Evolutionary conservation across 345 rosid genomes (phyloP).

Genomic region (Gossypium arboreum): DNA sequence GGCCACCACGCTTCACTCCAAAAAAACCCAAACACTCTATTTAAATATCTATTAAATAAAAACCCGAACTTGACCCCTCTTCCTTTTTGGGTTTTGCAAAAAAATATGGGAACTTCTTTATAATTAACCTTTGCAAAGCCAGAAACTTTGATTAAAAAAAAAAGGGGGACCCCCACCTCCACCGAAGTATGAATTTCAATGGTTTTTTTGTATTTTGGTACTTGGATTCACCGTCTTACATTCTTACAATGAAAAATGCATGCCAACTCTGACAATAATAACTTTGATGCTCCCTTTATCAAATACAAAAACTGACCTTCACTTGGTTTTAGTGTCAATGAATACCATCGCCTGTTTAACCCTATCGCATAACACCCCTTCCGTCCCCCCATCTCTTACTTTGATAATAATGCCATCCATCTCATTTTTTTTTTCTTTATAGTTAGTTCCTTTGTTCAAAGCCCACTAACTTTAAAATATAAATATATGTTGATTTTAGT

Average conservation of each 20-base stretch:
- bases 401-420: too few species aligned
- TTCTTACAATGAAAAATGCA: slow-evolving; percentile 18
- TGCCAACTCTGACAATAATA: slow-evolving; percentile 37
- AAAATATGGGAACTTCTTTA: not conserved
- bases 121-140: slow-evolving; percentile 1
- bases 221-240: slow-evolving; percentile 11
- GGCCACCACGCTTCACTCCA: not conserved
- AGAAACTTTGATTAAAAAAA: not conserved
- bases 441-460: too few species aligned
- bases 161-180: slow-evolving; percentile 14
- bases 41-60: not conserved
- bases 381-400: not conserved
- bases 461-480: too few species aligned
- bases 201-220: not conserved
- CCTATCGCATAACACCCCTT: too few species aligned
- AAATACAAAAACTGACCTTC: slow-evolving; percentile 24
- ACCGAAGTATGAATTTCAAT: not conserved
- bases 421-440: too few species aligned
- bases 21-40: not conserved
- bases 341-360: too few species aligned
- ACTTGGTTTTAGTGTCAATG: slow-evolving; percentile 8
- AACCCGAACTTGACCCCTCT: not conserved
- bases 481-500: too few species aligned
- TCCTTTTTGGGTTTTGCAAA: slow-evolving; percentile 2
- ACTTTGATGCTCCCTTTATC: slow-evolving; percentile 32